A percentile compares a stretch with the other conserved stretches of the same genome.
These are phyloP conservation scores for Candida incommunis DNA, from an alignment of 805 yeast genomes.

Conservation along the genomic window DNA sequence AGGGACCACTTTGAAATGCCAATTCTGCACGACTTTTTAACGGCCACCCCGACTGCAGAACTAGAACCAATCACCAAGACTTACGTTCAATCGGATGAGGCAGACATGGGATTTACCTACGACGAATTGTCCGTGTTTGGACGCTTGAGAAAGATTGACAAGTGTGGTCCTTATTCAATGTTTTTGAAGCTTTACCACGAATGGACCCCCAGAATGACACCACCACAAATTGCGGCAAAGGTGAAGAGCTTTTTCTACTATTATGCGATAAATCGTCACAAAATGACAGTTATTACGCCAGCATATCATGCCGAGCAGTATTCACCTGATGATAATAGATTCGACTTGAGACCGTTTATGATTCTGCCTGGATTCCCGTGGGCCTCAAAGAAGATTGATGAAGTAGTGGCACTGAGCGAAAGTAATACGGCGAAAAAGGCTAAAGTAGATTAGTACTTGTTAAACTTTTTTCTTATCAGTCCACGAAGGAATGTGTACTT, in stretches of 20 bases:
- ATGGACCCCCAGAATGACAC: constrained; percentile 79
- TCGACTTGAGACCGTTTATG: constrained; percentile 90
- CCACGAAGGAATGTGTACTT: constrained; percentile 15
- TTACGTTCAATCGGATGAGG: constrained; percentile 92
- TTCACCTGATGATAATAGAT: constrained; percentile 95
- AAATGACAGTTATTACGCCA: constrained; percentile 95
- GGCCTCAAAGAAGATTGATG: constrained; percentile 82
- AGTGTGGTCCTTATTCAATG: constrained; percentile 95
- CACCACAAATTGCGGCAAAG: constrained; percentile 77
- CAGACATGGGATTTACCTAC: constrained; percentile 97
- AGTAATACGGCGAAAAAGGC: constrained; percentile 5
- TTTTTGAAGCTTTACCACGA: constrained; percentile 78
- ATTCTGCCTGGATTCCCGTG: constrained; percentile 80
- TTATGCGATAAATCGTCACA: constrained; percentile 92
- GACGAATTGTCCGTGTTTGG: constrained; percentile 90
- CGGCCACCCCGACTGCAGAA: constrained; percentile 96
- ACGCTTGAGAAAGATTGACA: constrained; percentile 74
- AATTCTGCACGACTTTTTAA: constrained; percentile 59
- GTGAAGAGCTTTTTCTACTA: constrained; percentile 87
- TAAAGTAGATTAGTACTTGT: constrained; percentile 3
- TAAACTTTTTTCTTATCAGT: neutral
- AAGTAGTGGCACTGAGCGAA: constrained; percentile 32
- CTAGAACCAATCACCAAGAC: constrained; percentile 87
- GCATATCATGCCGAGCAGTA: constrained; percentile 96
- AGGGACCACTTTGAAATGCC: constrained; percentile 57